Conservation (phyloP, 2,329 filamentous ascomycete genomes). For the Elsinoe batatas region DNA sequence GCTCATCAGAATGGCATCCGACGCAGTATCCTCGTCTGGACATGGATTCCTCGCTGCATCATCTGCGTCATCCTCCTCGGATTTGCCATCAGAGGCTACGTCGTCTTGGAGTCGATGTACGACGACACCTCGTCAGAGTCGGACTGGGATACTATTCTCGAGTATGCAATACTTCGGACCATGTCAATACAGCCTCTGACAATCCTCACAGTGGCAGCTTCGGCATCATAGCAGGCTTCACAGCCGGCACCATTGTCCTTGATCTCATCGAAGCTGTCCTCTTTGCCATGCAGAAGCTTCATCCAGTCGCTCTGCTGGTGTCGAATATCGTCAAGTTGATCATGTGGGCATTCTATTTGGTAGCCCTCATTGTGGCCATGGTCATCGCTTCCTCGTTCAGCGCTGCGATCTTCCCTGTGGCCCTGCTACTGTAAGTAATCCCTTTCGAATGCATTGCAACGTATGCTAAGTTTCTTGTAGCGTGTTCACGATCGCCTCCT, state of each 20-base stretch:
- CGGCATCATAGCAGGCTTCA: background rate
- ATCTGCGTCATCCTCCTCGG: background rate
- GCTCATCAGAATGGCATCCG: background rate
- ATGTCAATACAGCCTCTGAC: background rate
- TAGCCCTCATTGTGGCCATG: conserved; percentile 13
- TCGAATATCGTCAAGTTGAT: conserved; percentile 20
- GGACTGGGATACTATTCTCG: background rate
- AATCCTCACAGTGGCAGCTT: background rate
- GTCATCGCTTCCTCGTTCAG: background rate
- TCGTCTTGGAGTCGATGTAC: background rate
- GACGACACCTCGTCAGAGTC: background rate
- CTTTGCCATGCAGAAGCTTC: conserved; percentile 19
- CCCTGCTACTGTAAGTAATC: background rate
- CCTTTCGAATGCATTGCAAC: too few species aligned
- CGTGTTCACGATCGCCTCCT: background rate
- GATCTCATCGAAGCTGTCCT: conserved; percentile 22
- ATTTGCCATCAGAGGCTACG: background rate
- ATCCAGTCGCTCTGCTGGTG: conserved; percentile 18
- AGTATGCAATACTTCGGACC: background rate
- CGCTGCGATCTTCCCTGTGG: background rate
- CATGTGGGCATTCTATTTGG: conserved; percentile 20
- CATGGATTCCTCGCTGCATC: background rate
- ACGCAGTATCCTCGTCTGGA: background rate
- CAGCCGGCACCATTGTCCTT: conserved; percentile 20
- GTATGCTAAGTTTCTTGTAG: background rate